Conservation (phyloP, 2,329 filamentous ascomycete genomes). For the Helotiales sp. region DNA sequence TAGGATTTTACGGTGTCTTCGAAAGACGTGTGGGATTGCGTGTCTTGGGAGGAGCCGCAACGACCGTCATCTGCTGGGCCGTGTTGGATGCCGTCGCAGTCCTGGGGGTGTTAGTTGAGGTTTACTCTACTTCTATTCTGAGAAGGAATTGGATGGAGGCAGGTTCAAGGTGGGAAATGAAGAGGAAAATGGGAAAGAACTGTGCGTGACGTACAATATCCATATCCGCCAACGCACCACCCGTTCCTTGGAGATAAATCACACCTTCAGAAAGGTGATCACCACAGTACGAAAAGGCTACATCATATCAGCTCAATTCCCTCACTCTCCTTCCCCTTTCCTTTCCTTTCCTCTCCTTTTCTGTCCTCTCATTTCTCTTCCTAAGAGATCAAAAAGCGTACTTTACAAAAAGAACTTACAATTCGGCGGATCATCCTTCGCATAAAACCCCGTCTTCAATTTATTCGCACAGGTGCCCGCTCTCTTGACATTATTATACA, state of each 20-base stretch:
- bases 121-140: neutral
- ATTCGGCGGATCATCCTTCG: conserved; percentile 45
- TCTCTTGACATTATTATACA: conserved; percentile 49
- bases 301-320: neutral
- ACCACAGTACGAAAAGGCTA: conserved; percentile 50
- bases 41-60: conserved; percentile 52
- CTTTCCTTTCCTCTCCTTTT: neutral
- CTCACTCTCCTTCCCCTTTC: neutral
- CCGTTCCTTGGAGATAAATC: conserved; percentile 54
- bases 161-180: neutral
- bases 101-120: neutral
- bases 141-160: neutral
- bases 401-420: conserved; percentile 38
- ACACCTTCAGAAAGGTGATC: conserved; percentile 50
- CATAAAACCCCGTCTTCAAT: conserved; percentile 50
- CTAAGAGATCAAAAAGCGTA: too few species aligned
- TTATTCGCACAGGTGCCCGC: conserved; percentile 47
- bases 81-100: conserved; percentile 57
- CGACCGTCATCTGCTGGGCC: conserved; percentile 49
- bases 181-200: neutral
- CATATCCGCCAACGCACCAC: conserved; percentile 56
- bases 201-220: conserved; percentile 54
- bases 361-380: too few species aligned
- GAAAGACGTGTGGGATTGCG: conserved; percentile 56
- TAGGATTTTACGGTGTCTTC: conserved; percentile 47